Conservation (phyloP, 345 rosid genomes). For the Raphanus raphanistrum region DNA sequence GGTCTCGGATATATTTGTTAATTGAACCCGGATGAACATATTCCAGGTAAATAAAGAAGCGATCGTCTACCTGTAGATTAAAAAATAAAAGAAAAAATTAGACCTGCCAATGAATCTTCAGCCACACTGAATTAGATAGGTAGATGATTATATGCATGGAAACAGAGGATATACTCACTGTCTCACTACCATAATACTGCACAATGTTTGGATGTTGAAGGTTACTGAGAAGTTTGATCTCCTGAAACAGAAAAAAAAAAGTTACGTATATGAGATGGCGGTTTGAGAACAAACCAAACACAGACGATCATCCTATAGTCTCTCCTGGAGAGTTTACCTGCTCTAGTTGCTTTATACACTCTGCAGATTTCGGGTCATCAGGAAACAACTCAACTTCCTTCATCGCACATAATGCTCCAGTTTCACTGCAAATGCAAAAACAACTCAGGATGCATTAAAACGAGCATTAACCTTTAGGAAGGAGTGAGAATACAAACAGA, state of each 20-base stretch:
- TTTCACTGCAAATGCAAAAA: conserved; percentile 57
- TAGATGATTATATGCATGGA: not conserved
- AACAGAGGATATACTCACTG: conserved; percentile 57
- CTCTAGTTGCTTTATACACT: conserved; percentile 79
- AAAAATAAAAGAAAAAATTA: conserved; percentile 20
- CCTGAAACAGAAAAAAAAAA: conserved; percentile 49
- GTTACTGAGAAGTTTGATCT: conserved; percentile 86
- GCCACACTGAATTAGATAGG: not conserved
- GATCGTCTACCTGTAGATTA: conserved; percentile 64
- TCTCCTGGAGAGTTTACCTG: conserved; percentile 53
- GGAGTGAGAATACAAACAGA: conserved; percentile 4
- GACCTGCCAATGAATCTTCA: not conserved
- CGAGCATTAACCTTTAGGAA: not conserved
- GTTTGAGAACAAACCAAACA: conserved; percentile 12
- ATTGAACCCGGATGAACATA: conserved; percentile 98
- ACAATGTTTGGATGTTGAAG: conserved; percentile 95
- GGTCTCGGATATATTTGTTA: conserved; percentile 79
- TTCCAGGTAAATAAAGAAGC: conserved; percentile 85
- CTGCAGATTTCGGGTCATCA: conserved; percentile 89
- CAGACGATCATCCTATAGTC: not conserved
- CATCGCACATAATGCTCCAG: conserved; percentile 97
- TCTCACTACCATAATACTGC: conserved; percentile 98
- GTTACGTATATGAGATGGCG: not conserved
- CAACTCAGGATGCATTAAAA: conserved; percentile 20
- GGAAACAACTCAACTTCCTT: conserved; percentile 92